Percentiles rank a stretch among this genome's conserved stretches.
Evolutionary conservation across 1,284 basidiomycete genomes (phyloP).

Genomic region (Pyrrhoderma lamaoense): DNA sequence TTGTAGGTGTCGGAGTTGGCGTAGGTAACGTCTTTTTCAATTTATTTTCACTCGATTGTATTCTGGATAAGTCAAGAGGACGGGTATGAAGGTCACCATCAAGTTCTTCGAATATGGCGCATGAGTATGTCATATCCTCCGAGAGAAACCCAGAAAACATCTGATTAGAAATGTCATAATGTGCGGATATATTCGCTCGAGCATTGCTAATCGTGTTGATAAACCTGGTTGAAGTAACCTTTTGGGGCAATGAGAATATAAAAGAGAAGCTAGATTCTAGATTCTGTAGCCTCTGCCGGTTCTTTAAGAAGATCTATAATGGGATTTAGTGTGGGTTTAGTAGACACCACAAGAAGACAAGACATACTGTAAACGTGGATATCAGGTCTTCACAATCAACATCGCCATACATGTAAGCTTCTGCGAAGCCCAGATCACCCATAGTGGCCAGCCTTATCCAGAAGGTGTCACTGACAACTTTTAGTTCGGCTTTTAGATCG

Average conservation of each 20-base stretch:
- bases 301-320: conserved; percentile 57
- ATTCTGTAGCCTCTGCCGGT: conserved; percentile 44
- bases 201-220: conserved; percentile 46
- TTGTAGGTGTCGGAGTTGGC: conserved; percentile 10
- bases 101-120: conserved; percentile 61
- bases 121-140: conserved; percentile 78
- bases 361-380: conserved; percentile 49
- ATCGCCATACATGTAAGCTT: conserved; percentile 72
- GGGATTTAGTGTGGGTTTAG: neutral
- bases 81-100: conserved; percentile 46
- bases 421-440: conserved; percentile 66
- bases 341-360: neutral
- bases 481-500: conserved; percentile 36
- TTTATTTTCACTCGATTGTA: neutral
- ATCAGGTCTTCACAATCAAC: conserved; percentile 59
- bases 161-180: conserved; percentile 66
- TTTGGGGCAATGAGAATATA: conserved; percentile 50
- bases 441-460: conserved; percentile 59
- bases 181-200: conserved; percentile 65
- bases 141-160: conserved; percentile 62
- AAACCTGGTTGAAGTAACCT: conserved; percentile 53
- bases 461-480: conserved; percentile 55
- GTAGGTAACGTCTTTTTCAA: conserved; percentile 6
- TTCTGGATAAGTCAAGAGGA: conserved; percentile 1
- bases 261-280: conserved; percentile 41